These are phyloP conservation scores for Inga oerstediana DNA, from an alignment of 306 rosid genomes.

Conservation along the genomic window DNA sequence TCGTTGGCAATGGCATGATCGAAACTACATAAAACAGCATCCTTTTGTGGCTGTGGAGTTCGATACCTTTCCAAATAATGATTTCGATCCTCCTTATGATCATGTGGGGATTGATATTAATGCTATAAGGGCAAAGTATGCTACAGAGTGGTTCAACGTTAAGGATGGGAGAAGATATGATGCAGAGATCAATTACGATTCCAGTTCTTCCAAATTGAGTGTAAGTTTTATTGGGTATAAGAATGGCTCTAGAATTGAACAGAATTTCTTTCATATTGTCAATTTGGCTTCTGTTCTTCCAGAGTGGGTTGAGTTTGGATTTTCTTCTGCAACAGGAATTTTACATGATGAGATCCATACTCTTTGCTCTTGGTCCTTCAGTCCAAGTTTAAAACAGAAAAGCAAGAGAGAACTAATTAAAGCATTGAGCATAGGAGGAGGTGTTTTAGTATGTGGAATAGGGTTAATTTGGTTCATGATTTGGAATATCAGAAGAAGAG, in stretches of 20 bases:
- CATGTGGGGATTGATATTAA: slow-evolving; percentile 41
- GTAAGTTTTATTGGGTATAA: slow-evolving; percentile 28
- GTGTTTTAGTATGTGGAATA: slow-evolving; percentile 5
- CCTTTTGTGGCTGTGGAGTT: slow-evolving; percentile 61
- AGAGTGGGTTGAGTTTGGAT: slow-evolving; percentile 46
- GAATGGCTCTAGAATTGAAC: slow-evolving; percentile 22
- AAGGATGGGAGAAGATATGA: slow-evolving; percentile 38
- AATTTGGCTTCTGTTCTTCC: slow-evolving; percentile 31
- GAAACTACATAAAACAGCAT: background rate
- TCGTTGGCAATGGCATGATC: background rate
- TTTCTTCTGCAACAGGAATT: slow-evolving; percentile 36
- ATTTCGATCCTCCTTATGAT: slow-evolving; percentile 35
- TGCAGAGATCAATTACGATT: slow-evolving; percentile 27
- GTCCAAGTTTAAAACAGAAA: slow-evolving; percentile 4
- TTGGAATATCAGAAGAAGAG: slow-evolving; percentile 12
- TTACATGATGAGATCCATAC: slow-evolving; percentile 33
- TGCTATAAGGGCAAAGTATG: background rate
- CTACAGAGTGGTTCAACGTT: slow-evolving; percentile 33
- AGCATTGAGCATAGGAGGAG: slow-evolving; percentile 35
- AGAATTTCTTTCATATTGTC: background rate
- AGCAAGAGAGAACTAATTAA: background rate
- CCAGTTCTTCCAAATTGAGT: slow-evolving; percentile 31
- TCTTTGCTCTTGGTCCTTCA: slow-evolving; percentile 47
- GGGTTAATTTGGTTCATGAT: slow-evolving; percentile 17
- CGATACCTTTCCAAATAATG: slow-evolving; percentile 37